Percentiles rank a stretch among this genome's conserved stretches.
These are phyloP conservation scores for Hypoxylon perforatum DNA, from an alignment of 495 filamentous ascomycete species.

Conservation along the genomic window DNA sequence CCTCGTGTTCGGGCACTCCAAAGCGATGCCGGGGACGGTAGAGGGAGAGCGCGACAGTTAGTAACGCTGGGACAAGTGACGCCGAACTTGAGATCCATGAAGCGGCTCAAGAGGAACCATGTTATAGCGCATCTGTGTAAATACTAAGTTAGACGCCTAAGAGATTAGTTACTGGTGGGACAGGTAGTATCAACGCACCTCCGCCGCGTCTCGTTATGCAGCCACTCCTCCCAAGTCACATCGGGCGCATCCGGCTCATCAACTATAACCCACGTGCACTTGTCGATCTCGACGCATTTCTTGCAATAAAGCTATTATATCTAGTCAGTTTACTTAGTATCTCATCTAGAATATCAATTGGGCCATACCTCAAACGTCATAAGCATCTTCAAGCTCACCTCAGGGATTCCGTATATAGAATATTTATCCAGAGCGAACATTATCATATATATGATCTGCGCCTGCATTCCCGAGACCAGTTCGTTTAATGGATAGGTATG, in stretches of 20 bases:
- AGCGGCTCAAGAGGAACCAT: constrained; percentile 41
- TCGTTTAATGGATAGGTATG: constrained; percentile 8
- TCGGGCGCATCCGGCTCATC: constrained; percentile 23
- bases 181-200: no score
- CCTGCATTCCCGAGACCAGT: constrained; percentile 15
- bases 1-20: constrained; percentile 37
- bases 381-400: constrained; percentile 30
- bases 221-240: constrained; percentile 42
- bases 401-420: not conserved
- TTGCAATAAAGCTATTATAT: constrained; percentile 23
- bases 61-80: constrained; percentile 25
- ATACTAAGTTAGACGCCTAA: no score
- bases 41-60: constrained; percentile 34
- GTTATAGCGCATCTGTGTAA: constrained; percentile 33
- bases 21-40: constrained; percentile 29
- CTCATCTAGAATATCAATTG: no score
- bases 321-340: not conserved
- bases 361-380: constrained; percentile 35
- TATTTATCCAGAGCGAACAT: constrained; percentile 25
- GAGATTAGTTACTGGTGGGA: no score
- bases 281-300: constrained; percentile 10
- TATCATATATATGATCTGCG: constrained; percentile 31
- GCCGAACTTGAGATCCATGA: constrained; percentile 38
- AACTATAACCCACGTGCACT: constrained; percentile 19
- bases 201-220: constrained; percentile 35